Base-by-base conservation (phyloP, 805 yeast species). In the Saccharomycopsis capsularis region DNA sequence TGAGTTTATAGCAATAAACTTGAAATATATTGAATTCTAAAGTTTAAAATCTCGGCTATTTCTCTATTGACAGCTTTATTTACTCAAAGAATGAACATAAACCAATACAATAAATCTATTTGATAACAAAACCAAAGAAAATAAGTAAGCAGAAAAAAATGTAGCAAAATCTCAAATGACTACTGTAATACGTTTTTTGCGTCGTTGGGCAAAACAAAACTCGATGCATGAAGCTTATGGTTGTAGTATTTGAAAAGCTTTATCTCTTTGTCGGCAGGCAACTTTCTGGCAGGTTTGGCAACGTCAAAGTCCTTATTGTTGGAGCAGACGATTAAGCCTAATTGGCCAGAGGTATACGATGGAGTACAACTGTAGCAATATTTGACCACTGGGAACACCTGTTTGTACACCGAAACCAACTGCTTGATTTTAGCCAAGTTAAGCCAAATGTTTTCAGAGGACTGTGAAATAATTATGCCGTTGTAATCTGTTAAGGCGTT, bases 301-400 rank as follows among this genome's bases (percentile, higher is more conserved):
- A 85, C 68, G 54, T 71, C 63, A 21, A 71, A 67, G 0, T 60
- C 38, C 1, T 67, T 56, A 59, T 81, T 76, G 60, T 81, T 82
- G 38, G 82, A 73, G 53, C 91, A 85, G 21, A 85, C 76, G 63
- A 87, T 72, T 48, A 87, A 69, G 1, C 95, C 95, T 55, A 87
- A 73, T 65, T 86, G 95, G 15, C 96, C 96, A 5, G 91, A 82
- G 2, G 96, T 86, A 65, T 87, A 87, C 13, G 87, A 78, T 36
- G 96, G 96, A 64, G 87, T 87, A 57, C 86, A 82, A 53, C 91
- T 82, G 63, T 84, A 86, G 56, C 85, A 74, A 61, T 84, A 83
- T 56, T 74, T 68, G 2, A 81, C 84, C 49, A 72, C 73, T 13
- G 75, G 70, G 61, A 85, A 85, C 2, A 83, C 86, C 18, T 65